Evolutionary conservation across 345 rosid genomes (phyloP).

Genomic region (Bretschneidera sinensis): DNA sequence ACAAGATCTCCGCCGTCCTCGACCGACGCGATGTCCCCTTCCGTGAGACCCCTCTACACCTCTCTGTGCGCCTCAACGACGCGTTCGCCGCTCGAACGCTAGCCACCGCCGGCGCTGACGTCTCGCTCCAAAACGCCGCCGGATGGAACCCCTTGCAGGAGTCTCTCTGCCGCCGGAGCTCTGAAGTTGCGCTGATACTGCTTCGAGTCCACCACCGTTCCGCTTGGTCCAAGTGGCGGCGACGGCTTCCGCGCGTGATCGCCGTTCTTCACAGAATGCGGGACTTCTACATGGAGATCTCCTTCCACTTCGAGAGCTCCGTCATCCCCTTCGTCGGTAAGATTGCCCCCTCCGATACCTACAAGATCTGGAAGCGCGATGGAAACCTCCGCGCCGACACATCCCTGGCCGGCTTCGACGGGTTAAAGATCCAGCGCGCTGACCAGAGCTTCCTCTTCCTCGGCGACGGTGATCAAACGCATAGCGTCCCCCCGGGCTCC

Average conservation of each 20-base stretch:
- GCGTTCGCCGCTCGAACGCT: slow-evolving; percentile 41
- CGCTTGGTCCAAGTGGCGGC: slow-evolving; percentile 90
- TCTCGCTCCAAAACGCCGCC: slow-evolving; percentile 64
- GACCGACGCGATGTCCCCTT: slow-evolving; percentile 87
- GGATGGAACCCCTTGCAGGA: slow-evolving; percentile 89
- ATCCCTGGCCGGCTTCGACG: slow-evolving; percentile 83
- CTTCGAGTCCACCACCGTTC: slow-evolving; percentile 53
- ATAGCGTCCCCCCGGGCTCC: slow-evolving; percentile 57
- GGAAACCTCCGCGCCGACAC: slow-evolving; percentile 87
- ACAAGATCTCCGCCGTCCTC: slow-evolving; percentile 62
- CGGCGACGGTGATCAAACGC: slow-evolving; percentile 64
- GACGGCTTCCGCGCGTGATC: slow-evolving; percentile 70
- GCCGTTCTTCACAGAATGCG: slow-evolving; percentile 75
- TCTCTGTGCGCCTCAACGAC: slow-evolving; percentile 71
- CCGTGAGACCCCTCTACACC: slow-evolving; percentile 85
- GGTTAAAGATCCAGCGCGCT: slow-evolving; percentile 76
- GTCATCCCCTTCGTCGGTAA: slow-evolving; percentile 87
- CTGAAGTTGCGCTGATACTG: slow-evolving; percentile 48
- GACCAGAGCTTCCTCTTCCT: slow-evolving; percentile 87
- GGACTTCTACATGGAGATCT: slow-evolving; percentile 93
- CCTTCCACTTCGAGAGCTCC: slow-evolving; percentile 88
- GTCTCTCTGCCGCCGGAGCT: slow-evolving; percentile 59
- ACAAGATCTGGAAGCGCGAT: slow-evolving; percentile 92
- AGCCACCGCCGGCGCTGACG: slow-evolving; percentile 70
- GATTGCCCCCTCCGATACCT: slow-evolving; percentile 90